phyloP scores from a whole-genome alignment of 2,329 filamentous ascomycete genomes.

The Magnaporthiopsis incrustans region DNA sequence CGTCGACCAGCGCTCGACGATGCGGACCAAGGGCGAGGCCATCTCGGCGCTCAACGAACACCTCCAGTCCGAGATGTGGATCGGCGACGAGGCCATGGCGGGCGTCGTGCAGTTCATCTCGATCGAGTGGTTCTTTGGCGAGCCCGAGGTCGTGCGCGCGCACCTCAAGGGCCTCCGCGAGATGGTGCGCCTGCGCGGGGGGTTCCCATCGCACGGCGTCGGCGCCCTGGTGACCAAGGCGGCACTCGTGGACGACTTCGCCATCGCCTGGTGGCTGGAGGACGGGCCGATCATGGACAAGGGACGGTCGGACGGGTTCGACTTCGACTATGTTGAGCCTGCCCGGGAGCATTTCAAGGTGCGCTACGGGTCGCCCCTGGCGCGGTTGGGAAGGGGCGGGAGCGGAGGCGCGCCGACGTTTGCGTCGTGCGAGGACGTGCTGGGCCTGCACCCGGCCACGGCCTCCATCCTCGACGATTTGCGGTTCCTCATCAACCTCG shows the following conservation, averaged over 20 bases:
- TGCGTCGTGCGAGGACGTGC: conserved; percentile 26
- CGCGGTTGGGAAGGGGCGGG: conserved; percentile 20
- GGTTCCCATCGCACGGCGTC: conserved; percentile 36
- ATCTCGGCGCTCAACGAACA: conserved; percentile 35
- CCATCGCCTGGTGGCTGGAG: conserved; percentile 37
- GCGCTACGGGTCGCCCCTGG: conserved; percentile 37
- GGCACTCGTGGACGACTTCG: conserved; percentile 38
- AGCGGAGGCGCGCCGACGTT: conserved; percentile 29
- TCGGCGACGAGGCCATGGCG: conserved; percentile 32
- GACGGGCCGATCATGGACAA: conserved; percentile 30
- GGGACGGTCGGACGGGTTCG: conserved; percentile 15
- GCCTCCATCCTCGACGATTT: conserved; percentile 43
- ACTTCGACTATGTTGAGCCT: conserved; percentile 30
- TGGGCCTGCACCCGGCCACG: conserved; percentile 34
- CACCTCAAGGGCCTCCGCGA: conserved; percentile 39
- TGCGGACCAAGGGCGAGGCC: conserved; percentile 30
- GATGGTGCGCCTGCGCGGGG: conserved; percentile 40
- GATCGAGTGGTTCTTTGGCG: conserved; percentile 42
- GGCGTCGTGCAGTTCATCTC: conserved; percentile 36
- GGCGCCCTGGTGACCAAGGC: conserved; percentile 39
- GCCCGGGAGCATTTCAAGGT: conserved; percentile 28
- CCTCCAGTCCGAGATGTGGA: conserved; percentile 24
- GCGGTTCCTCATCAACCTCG: conserved; percentile 33
- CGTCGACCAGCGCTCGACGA: conserved; percentile 30
- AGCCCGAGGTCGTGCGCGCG: conserved; percentile 30